These are phyloP conservation scores for Irpex lacteus DNA, from an alignment of 1,284 basidiomycete species.

Conservation along the genomic window DNA sequence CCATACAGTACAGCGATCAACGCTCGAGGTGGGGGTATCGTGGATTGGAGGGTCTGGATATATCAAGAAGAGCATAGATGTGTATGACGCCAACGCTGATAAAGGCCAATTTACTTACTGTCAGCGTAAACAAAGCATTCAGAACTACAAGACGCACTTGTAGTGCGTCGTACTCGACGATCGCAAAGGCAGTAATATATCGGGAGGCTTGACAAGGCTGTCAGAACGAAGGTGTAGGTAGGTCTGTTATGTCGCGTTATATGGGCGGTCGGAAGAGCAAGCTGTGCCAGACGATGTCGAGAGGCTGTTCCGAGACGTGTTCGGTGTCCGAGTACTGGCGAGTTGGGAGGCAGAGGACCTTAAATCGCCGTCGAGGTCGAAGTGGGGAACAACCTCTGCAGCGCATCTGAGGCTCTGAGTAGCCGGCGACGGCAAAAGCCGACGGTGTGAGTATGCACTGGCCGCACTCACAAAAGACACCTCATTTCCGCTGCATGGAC, in stretches of 20 bases:
- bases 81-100: neutral
- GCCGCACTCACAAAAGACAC: neutral
- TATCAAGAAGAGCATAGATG: slow-evolving; percentile 1
- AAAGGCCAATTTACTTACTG: neutral
- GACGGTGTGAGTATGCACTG: neutral
- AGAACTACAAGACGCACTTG: neutral
- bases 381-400: neutral
- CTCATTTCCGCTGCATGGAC: neutral
- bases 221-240: neutral
- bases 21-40: neutral
- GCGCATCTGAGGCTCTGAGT: neutral
- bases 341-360: neutral
- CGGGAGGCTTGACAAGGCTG: neutral
- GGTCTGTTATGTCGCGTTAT: neutral
- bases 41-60: neutral
- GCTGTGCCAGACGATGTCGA: neutral
- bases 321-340: neutral
- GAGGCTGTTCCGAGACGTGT: neutral
- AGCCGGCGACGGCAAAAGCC: neutral
- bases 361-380: neutral
- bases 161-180: neutral
- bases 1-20: neutral
- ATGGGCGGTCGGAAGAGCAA: neutral
- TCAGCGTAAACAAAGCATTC: neutral
- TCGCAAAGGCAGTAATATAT: neutral